phyloP scores from a whole-genome alignment of 305 asterid genomes.

The Fraxinus sp. region DNA sequence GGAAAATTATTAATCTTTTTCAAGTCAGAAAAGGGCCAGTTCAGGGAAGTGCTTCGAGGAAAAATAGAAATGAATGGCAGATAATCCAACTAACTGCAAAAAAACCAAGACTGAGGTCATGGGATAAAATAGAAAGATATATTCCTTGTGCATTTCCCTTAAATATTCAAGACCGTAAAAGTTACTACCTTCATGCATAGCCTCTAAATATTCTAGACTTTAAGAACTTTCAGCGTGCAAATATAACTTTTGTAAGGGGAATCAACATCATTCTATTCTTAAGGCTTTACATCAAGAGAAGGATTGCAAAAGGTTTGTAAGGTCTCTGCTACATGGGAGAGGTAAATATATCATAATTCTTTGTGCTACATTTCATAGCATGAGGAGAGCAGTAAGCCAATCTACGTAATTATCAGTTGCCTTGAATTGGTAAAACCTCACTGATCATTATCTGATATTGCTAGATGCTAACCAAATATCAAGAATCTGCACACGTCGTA shows the following conservation, averaged over 20 bases:
- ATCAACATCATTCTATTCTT: background rate
- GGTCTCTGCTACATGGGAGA: slow-evolving; percentile 9
- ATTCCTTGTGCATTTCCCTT: background rate
- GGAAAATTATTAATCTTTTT: background rate
- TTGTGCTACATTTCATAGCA: slow-evolving; percentile 7
- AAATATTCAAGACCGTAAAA: background rate
- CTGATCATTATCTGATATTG: background rate
- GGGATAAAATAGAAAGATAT: background rate
- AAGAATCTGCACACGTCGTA: background rate
- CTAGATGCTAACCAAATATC: background rate
- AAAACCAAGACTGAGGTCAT: background rate
- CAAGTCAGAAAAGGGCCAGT: background rate
- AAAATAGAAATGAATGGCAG: background rate
- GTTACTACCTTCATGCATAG: background rate
- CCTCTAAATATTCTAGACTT: background rate
- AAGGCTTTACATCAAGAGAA: background rate
- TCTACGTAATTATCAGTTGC: background rate
- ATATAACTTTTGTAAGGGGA: background rate
- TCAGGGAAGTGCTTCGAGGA: background rate
- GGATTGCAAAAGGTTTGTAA: background rate
- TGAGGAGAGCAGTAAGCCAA: background rate
- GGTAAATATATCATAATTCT: slow-evolving; percentile 3
- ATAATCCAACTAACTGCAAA: background rate
- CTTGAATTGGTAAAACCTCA: background rate
- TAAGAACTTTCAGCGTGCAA: background rate